Conservation (phyloP, 225 moss, liverwort and hornwort species). For the Pseudoscleropodium purum region DNA sequence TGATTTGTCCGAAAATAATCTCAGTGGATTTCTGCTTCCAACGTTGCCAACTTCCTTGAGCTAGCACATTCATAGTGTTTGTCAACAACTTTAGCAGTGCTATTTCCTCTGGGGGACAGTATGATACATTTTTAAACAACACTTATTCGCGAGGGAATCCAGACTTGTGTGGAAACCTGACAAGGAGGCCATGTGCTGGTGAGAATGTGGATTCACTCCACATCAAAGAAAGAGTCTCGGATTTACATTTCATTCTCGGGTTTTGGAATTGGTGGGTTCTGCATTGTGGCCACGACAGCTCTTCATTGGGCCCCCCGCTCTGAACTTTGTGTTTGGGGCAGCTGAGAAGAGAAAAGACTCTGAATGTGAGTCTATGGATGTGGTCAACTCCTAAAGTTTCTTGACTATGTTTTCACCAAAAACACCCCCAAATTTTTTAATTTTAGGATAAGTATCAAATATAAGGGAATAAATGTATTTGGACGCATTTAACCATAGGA, state of each 20-base stretch:
- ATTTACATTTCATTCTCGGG: background rate
- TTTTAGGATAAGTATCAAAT: too few species aligned
- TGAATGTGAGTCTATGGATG: too few species aligned
- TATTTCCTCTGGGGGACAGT: too few species aligned
- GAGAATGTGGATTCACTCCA: background rate
- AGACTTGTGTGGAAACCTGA: background rate
- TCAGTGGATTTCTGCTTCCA: background rate
- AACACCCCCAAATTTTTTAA: too few species aligned
- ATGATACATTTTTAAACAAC: too few species aligned
- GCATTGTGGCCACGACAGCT: background rate
- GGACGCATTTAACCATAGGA: too few species aligned
- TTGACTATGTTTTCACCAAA: too few species aligned
- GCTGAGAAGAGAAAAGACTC: background rate
- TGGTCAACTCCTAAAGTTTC: too few species aligned
- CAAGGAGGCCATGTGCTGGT: background rate
- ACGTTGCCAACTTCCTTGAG: background rate
- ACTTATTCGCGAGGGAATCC: background rate
- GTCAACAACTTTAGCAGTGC: background rate
- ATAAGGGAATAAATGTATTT: too few species aligned
- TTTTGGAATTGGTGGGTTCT: background rate
- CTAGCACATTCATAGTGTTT: background rate
- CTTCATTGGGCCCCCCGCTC: background rate
- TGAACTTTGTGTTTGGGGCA: background rate
- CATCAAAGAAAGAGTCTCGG: background rate
- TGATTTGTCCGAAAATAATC: background rate